These are phyloP conservation scores for Solanum tacnaense DNA, from an alignment of 257 asterid genomes.

Conservation along the genomic window DNA sequence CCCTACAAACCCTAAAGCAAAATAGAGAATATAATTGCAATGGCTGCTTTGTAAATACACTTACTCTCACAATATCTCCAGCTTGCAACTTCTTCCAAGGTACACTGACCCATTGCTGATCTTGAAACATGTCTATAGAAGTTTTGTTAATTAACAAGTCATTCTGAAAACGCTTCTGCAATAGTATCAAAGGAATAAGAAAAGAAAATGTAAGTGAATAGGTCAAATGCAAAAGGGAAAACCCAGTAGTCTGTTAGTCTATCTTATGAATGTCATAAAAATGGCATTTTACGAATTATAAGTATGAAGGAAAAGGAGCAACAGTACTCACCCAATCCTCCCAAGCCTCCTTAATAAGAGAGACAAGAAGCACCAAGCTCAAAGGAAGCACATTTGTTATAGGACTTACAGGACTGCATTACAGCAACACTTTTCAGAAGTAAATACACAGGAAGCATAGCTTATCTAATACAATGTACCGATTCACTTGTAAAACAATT, in stretches of 20 bases:
- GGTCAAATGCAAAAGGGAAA: neutral
- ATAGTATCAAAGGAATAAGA: conserved; percentile 7
- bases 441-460: neutral
- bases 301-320: neutral
- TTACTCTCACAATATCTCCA: conserved; percentile 91
- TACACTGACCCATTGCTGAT: conserved; percentile 57
- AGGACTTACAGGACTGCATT: conserved; percentile 97
- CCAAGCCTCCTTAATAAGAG: conserved; percentile 98
- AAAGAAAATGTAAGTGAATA: neutral
- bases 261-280: neutral
- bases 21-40: neutral
- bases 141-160: conserved; percentile 86
- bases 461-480: neutral
- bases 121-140: conserved; percentile 71
- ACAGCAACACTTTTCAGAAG: conserved; percentile 3
- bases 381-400: conserved; percentile 94
- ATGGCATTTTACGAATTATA: neutral
- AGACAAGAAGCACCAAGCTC: conserved; percentile 92
- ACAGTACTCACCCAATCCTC: conserved; percentile 93
- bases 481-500: neutral
- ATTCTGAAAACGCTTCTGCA: conserved; percentile 94
- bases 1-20: neutral
- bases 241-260: neutral
- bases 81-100: conserved; percentile 99
- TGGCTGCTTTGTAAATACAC: conserved; percentile 10